Evolutionary conservation across 1,284 basidiomycete genomes (phyloP).

Genomic region (Lentinula novae-zelandiae): DNA sequence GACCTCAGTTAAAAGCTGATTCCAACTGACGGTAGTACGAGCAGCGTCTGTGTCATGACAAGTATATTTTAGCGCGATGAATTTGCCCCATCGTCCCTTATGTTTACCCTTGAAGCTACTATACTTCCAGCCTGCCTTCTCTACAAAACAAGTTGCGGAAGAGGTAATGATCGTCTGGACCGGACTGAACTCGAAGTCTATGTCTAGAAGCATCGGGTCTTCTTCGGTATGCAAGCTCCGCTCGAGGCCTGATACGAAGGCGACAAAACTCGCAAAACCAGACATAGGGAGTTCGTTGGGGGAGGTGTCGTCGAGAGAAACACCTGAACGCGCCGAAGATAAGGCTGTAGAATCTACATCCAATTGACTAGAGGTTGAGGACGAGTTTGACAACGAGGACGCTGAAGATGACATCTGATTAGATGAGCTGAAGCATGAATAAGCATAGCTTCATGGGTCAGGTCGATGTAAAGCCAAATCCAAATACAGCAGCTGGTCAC

Average conservation of each 20-base stretch:
- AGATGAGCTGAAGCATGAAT: no score
- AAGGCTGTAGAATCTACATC: neutral
- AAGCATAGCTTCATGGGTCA: no score
- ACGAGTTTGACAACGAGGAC: neutral
- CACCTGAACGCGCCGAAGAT: neutral
- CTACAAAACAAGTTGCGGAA: slow-evolving; percentile 6
- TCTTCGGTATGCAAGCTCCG: slow-evolving; percentile 1
- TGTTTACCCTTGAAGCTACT: neutral
- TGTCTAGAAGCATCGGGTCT: slow-evolving; percentile 1
- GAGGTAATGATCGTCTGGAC: neutral
- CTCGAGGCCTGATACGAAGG: slow-evolving; percentile 7
- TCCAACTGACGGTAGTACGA: neutral
- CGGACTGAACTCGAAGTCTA: neutral
- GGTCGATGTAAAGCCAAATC: no score
- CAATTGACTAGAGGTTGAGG: neutral
- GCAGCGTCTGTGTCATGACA: neutral
- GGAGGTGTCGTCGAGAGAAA: neutral
- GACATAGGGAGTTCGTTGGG: neutral
- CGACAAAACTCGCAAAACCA: slow-evolving; percentile 4
- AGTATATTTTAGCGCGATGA: slow-evolving; percentile 10
- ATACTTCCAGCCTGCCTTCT: slow-evolving; percentile 1
- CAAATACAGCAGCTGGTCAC: neutral
- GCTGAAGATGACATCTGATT: neutral
- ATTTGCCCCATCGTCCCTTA: slow-evolving; percentile 7
- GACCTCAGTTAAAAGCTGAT: slow-evolving; percentile 9